Conservation (phyloP, 2,329 filamentous ascomycete species). For the Hypoxylon sp. region DNA sequence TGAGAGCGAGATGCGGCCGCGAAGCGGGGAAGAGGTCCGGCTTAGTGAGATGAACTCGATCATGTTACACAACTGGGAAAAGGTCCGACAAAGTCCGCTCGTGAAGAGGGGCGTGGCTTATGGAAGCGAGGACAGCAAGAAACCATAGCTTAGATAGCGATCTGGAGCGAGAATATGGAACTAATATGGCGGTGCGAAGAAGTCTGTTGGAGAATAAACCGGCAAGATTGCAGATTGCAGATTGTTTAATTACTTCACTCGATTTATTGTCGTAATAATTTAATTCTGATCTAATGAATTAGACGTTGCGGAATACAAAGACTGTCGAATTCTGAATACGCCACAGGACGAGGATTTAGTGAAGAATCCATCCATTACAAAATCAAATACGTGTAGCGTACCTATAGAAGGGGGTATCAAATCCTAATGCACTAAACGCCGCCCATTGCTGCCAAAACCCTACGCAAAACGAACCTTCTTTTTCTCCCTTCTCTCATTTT, state of each 20-base stretch:
- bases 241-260: background rate
- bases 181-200: background rate
- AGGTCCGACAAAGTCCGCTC: conserved; percentile 53
- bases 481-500: conserved; percentile 11
- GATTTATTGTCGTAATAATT: background rate
- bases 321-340: background rate
- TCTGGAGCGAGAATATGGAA: background rate
- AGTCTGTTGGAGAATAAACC: background rate
- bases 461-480: conserved; percentile 17
- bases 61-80: conserved; percentile 62
- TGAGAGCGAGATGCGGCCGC: conserved; percentile 62
- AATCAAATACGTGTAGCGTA: conserved; percentile 20
- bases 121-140: conserved; percentile 30
- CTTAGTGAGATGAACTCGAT: conserved; percentile 60
- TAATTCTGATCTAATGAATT: background rate
- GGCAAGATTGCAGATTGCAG: background rate
- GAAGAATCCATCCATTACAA: conserved; percentile 19
- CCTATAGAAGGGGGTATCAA: conserved; percentile 49
- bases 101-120: conserved; percentile 46
- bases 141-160: conserved; percentile 2
- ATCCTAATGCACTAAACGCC: conserved; percentile 37
- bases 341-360: background rate
- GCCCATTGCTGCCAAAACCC: conserved; percentile 16
- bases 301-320: background rate
- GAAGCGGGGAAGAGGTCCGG: conserved; percentile 61